Base-by-base conservation (phyloP, 768 basidiomycete genomes). In the Ephemerocybe angulata region DNA sequence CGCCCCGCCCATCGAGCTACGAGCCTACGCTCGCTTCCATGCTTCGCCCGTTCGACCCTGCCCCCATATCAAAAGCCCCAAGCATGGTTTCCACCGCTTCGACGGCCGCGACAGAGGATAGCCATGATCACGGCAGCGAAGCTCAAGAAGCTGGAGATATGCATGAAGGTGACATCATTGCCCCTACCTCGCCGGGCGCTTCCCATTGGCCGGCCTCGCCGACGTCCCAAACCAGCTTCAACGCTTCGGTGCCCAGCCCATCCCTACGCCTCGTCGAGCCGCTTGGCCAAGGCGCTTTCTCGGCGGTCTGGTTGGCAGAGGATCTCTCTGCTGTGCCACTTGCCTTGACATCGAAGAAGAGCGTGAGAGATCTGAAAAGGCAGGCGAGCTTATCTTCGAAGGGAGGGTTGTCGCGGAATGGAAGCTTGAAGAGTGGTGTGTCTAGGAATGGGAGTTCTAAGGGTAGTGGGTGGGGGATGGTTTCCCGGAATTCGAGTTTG, bases 261-360 rank as follows among this genome's bases (percentile, higher is more conserved):
- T 67, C 74, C 17, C 71, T 85, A 17, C 72, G 72, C 21, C 79
- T 90, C 7, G 60, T 82, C 28, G 75, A 73, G 1, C 68, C 75
- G 3, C 75, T 92, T 2, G 89, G 89, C 21, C 79, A 82, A 31
- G 89, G 89, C 38, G 81, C 87, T 1, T 92, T 92, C 67, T 85
- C 83, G 44, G 77, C 77, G 46, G 89, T 92, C 13, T 90, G 88
- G 86, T 78, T 88, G 6, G 88, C 86, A 2, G 75, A 78, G 42
- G 81, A 82, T 60, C 67, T 80, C 8, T 78, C 77, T 12, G 67
- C 66, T 10, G 69, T 76, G 38, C 74, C 79, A 2, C 69, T 81
- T n/a, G 66, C 75, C 10, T 67, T 76, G 48, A 66, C 69, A 21
- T 74, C 74, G 10, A 74, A 70, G 47, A 70, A 70, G 50, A 74